Evolutionary conservation across 192 early-diverging fungal species (phyloP), one percentile per base, ranked within the genome.

Genomic region (Dissophora ornata): DNA sequence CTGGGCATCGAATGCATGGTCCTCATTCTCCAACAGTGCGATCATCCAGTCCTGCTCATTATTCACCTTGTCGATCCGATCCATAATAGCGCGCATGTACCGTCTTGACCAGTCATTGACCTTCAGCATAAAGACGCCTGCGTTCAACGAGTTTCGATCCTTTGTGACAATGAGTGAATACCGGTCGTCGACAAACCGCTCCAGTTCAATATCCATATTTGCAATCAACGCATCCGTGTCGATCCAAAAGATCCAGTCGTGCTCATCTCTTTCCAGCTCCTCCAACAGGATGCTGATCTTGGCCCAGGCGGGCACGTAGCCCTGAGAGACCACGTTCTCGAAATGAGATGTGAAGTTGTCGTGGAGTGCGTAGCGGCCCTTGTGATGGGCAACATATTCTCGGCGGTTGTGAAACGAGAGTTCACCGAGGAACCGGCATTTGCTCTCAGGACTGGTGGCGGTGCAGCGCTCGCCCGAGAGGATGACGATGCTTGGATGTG

Each of bases 171-270:
- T 63, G 42, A 52, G 69, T 60, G 15, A 59, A 36, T 40, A 79
- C 41, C 40, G 55, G 19, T 81, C 47, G n/a, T 83, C 79, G 11
- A 85, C 38, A 25, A 87, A 52, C 6, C 65, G 51, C 48, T 84
- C 82, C 0, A 87, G 44, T 0, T 50, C 19, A 11, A 70, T 71
- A 29, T 82, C 63, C 26, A 69, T 71, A 53, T 87, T 84, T 51
- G 78, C 69, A 21, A 87, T 68, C 0, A 87, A 69, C 16, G 82
- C 82, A 54, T 87, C 82, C 71, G 83, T 85, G 57, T 85, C 86
- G 55, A 87, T 62, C 84, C 84, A 87, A 53, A 87, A 85, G 13
- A 85, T 33, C 84, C 86, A 87, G 19, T 85, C 84, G 41, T 42
- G 26, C 36, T 69, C 67, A 29, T 42, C 38, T 40, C 55, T 38